A percentile compares a stretch with the other conserved stretches of the same genome.
These are phyloP conservation scores for Priceomyces carsonii DNA, from an alignment of 805 yeast genomes.

Conservation along the genomic window DNA sequence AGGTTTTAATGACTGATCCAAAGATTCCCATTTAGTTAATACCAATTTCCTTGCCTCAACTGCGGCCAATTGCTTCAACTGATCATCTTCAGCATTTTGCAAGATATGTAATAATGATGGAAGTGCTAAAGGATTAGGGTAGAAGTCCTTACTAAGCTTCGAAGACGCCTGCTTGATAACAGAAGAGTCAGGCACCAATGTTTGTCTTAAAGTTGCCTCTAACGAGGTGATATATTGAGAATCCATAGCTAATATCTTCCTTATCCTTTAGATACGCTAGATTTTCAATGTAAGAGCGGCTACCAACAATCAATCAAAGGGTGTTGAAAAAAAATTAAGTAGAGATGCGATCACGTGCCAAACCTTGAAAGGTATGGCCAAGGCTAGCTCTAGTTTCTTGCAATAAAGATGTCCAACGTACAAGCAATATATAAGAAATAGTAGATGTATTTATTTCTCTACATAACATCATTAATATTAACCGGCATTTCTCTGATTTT, in stretches of 20 bases:
- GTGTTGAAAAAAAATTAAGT: constrained; percentile 5
- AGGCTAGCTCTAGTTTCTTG: not conserved
- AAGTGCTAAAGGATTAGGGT: constrained; percentile 66
- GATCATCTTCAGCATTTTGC: constrained; percentile 66
- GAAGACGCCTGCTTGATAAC: constrained; percentile 82
- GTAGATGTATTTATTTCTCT: not conserved
- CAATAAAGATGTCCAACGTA: not conserved
- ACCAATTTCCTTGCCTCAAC: constrained; percentile 92
- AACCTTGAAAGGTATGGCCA: not conserved
- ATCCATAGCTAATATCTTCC: constrained; percentile 52
- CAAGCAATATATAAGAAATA: not conserved
- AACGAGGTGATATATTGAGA: constrained; percentile 65
- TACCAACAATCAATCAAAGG: no score
- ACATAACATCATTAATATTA: constrained; percentile 51
- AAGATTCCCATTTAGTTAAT: constrained; percentile 63
- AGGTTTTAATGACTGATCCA: constrained; percentile 51
- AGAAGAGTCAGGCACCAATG: constrained; percentile 77
- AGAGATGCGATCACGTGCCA: constrained; percentile 11
- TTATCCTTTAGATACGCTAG: constrained; percentile 1
- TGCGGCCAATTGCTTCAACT: constrained; percentile 88
- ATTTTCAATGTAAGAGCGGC: no score
- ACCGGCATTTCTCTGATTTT: constrained; percentile 80
- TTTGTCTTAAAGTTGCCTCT: constrained; percentile 77
- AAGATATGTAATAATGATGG: constrained; percentile 83
- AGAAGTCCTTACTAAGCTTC: constrained; percentile 71